Evolutionary conservation across 2,329 filamentous ascomycete genomes (phyloP), one percentile per base, ranked within the genome.

Genomic region (Coniochaeta sp.): DNA sequence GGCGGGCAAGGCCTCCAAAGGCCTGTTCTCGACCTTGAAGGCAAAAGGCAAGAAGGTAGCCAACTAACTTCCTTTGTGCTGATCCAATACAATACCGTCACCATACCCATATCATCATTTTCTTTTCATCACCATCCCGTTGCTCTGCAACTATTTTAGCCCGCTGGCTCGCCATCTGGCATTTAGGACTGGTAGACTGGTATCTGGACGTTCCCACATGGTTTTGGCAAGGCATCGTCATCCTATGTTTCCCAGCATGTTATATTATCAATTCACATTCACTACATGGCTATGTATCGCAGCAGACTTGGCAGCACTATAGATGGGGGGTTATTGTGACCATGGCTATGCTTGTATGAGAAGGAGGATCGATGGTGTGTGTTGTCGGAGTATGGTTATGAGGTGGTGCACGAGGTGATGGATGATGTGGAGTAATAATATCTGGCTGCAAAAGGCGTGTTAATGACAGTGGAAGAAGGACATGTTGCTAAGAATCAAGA

Each of bases 31-130:
- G 73, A 91, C 89, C 65, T 24, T 57, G 17, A 96, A 96, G 77
- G 91, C 93, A 66, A 93, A 90, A 77, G 93, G 84, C 76, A 93
- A 91, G 75, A 96, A 96, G 90, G 90, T 93, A 89, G 91, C 91
- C 87, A 83, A 86, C 77, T 88, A 79, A 83, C 19, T 9, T 57
- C 24, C 14, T 52, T 52, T 31, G 22, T 50, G 44, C 22, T 52
- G 6, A 31, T n/a, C 47, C 14, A 6, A 6, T 50, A n/a, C 44
- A 28, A 50, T 6, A 44, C 43, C 43, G 5, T 24, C 9, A 24
- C 11, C 47, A 17, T 31, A 31, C 34, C 3, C 24, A 7, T 50
- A 17, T 12, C 16, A 28, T 52, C 24, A 17, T 52, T 28, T 2
- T 11, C 44, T 26, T 50, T 26, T 31, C 5, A 31, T 31, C 28